Conservation (phyloP, 345 rosid species). For the Excoecaria cochinchinensis region DNA sequence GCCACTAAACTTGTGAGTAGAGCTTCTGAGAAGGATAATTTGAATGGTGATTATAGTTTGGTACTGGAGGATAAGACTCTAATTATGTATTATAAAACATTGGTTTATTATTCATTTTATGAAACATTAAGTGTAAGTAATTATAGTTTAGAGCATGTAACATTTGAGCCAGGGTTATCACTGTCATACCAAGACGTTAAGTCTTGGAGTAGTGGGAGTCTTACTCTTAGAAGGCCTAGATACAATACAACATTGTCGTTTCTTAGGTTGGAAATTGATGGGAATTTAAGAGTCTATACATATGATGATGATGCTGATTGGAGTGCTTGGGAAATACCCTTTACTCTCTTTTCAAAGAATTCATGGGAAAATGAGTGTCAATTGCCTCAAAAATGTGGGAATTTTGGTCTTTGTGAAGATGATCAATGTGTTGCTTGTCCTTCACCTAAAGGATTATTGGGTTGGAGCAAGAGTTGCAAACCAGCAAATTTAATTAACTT, state of each 20-base stretch:
- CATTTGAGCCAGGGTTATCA: background rate
- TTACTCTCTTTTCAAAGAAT: conserved; percentile 36
- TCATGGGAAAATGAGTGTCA: conserved; percentile 39
- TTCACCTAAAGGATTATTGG: conserved; percentile 30
- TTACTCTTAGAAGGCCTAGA: conserved; percentile 28
- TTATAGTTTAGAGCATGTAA: background rate
- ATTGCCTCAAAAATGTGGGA: conserved; percentile 42
- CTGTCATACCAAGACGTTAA: conserved; percentile 19
- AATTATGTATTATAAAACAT: conserved; percentile 34
- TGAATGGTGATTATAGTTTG: conserved; percentile 2
- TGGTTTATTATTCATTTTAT: conserved; percentile 24
- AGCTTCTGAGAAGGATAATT: background rate
- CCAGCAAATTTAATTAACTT: conserved; percentile 21
- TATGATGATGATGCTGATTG: conserved; percentile 33
- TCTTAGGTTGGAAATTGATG: conserved; percentile 47
- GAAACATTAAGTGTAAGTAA: background rate
- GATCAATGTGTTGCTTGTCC: conserved; percentile 61
- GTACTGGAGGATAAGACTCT: conserved; percentile 16
- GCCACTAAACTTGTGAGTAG: conserved; percentile 18
- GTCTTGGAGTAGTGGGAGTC: background rate
- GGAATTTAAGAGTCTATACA: conserved; percentile 44
- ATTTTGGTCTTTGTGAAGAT: conserved; percentile 48
- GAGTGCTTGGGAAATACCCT: conserved; percentile 42
- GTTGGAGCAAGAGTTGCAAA: conserved; percentile 46
- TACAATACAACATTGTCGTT: conserved; percentile 39